Base-by-base conservation (phyloP, 176 grass and related monocot species). In the Tuctoria greenei region DNA sequence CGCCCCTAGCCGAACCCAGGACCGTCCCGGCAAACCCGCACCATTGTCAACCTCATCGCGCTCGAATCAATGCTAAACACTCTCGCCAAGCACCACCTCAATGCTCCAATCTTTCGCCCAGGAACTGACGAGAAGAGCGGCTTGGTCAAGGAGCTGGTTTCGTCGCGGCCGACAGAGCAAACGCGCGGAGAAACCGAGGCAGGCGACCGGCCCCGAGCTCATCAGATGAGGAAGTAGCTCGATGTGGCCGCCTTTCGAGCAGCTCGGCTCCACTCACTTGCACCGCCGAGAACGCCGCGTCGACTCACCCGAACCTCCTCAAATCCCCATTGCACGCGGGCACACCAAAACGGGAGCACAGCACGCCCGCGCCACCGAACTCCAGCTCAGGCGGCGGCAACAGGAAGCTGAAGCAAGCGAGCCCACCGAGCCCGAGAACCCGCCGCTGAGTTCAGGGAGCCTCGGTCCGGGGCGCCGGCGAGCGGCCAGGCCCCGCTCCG, bases 1-100 rank as follows among this genome's bases (percentile, higher is more conserved):
- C 68, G 20, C 26, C 16, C 23, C 70, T 90, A 93, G 16, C 90
- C 88, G 63, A 97, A 91, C 54, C 81, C 88, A 0, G 90, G 75
- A 66, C 83, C 75, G 6, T 80, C 62, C 20, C 71, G 73, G 62
- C 72, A 82, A 80, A 80, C 60, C 43, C 78, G 79, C 61, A 51
- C 76, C 82, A 51, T 68, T 11, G 81, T 72, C 37, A 13, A 52
- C 73, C 69, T 70, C 89, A 81, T 84, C 66, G 37, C 24, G 7
- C 62, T 2, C 24, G 2, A 60, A 63, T 44, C 64, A 60, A 63
- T 44, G 57, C 71, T 27, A 41, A 28, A 10, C 41, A 36, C 66
- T 4, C 52, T 24, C 9, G 46, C 62, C 68, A 56, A 61, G 4
- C 57, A 12, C 21, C 27, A 8, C 35, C 75, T 65, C 85, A 69